A percentile compares a stretch with the other conserved stretches of the same genome.
phyloP scores from a whole-genome alignment of 345 rosid species.

The Bruguiera parviflora region DNA sequence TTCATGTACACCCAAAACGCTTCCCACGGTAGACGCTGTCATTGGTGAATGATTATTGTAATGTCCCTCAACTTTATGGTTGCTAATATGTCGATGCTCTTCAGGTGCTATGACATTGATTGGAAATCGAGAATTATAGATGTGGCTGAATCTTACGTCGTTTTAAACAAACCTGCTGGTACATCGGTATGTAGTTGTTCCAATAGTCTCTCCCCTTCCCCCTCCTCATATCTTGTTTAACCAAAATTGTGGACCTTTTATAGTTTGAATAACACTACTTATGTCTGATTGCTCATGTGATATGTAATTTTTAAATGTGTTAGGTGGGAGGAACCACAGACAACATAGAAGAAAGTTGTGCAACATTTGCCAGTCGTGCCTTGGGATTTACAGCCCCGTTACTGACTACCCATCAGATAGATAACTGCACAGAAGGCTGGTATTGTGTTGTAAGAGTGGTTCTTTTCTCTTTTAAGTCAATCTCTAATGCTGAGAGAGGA shows the following conservation, averaged over 20 bases:
- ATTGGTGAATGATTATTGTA: not conserved
- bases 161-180: constrained; percentile 93
- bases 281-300: not conserved
- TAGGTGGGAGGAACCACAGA: constrained; percentile 94
- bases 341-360: constrained; percentile 93
- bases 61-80: not conserved
- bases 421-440: constrained; percentile 98
- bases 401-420: constrained; percentile 91
- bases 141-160: constrained; percentile 67
- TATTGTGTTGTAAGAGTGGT: constrained; percentile 22
- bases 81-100: constrained; percentile 4
- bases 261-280: not conserved
- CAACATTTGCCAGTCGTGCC: constrained; percentile 79
- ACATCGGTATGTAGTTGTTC: constrained; percentile 63
- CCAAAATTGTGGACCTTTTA: not conserved
- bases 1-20: constrained; percentile 91
- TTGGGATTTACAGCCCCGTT: constrained; percentile 56
- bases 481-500: not conserved
- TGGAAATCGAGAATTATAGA: constrained; percentile 81
- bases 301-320: constrained; percentile 7
- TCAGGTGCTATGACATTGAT: constrained; percentile 87
- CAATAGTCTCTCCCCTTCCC: not conserved
- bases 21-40: constrained; percentile 59
- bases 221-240: too few relatives aligned
- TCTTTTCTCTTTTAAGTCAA: constrained; percentile 1